Conservation (phyloP, 2,329 filamentous ascomycete species). For the Cadophora gregata region DNA sequence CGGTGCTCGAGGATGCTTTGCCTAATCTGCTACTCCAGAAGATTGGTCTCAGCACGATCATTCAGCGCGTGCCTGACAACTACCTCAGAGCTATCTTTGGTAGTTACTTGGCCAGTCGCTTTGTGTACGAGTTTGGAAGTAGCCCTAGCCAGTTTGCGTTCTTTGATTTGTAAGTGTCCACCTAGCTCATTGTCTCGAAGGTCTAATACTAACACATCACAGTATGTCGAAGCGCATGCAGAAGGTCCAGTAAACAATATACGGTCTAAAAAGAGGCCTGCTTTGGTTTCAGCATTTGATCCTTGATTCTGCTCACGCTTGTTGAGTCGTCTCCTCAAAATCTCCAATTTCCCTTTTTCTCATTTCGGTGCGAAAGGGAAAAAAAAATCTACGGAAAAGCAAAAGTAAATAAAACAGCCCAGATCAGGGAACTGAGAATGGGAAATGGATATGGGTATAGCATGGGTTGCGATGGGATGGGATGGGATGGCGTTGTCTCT, state of each 20-base stretch:
- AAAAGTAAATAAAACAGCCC: neutral
- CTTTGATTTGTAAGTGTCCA: constrained; percentile 87
- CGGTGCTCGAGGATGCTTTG: constrained; percentile 83
- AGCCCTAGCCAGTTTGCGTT: constrained; percentile 96
- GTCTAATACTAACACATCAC: constrained; percentile 35
- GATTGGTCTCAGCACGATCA: constrained; percentile 88
- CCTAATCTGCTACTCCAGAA: constrained; percentile 84
- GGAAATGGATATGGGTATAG: neutral
- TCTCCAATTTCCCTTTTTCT: too few relatives aligned
- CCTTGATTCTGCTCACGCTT: neutral
- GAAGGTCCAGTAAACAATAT: constrained; percentile 45
- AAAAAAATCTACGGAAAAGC: neutral
- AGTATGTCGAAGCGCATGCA: constrained; percentile 71
- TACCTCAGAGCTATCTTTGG: constrained; percentile 97
- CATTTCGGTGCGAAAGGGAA: neutral
- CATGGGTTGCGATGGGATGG: neutral
- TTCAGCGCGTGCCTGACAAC: constrained; percentile 84
- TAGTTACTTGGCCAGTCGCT: constrained; percentile 91
- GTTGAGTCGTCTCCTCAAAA: neutral
- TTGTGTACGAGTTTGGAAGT: constrained; percentile 95
- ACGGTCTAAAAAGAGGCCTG: neutral
- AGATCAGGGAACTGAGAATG: too few relatives aligned
- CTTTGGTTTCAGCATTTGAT: neutral
- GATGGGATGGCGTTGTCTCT: neutral
- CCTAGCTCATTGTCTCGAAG: constrained; percentile 13